Evolutionary conservation across 2,329 filamentous ascomycete genomes (phyloP).

Genomic region (Tolypocladium inflatum): DNA sequence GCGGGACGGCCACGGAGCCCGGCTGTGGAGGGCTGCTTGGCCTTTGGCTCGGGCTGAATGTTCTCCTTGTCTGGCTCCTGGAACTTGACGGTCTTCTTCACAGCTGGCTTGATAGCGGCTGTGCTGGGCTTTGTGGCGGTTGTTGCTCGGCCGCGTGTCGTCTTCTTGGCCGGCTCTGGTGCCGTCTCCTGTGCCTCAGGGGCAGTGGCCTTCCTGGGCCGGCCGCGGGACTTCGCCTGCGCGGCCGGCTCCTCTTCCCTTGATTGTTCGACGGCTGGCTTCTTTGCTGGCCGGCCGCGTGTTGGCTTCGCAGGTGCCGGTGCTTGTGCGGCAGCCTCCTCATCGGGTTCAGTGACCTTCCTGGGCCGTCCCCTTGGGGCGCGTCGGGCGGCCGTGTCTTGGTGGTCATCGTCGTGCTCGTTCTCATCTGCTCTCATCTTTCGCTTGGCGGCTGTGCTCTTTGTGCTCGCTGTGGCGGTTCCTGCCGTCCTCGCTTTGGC

Average conservation of each 20-base stretch:
- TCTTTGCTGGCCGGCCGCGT: slow-evolving; percentile 18
- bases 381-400: slow-evolving; percentile 22
- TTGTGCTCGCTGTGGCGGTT: slow-evolving; percentile 20
- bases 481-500: slow-evolving; percentile 34
- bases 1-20: slow-evolving; percentile 34
- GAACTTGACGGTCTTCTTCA: slow-evolving; percentile 55
- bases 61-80: slow-evolving; percentile 59
- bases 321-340: slow-evolving; percentile 5
- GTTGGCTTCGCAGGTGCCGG: slow-evolving; percentile 14
- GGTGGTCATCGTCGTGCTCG: slow-evolving; percentile 29
- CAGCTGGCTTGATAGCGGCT: slow-evolving; percentile 29
- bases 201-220: slow-evolving; percentile 29
- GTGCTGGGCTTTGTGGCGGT: slow-evolving; percentile 20
- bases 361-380: slow-evolving; percentile 31
- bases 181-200: slow-evolving; percentile 10
- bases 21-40: slow-evolving; percentile 22
- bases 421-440: slow-evolving; percentile 48
- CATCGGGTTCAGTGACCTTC: slow-evolving; percentile 25
- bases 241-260: slow-evolving; percentile 15
- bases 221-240: slow-evolving; percentile 27
- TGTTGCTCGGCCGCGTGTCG: slow-evolving; percentile 15
- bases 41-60: slow-evolving; percentile 31
- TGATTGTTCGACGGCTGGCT: slow-evolving; percentile 13
- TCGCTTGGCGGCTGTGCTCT: slow-evolving; percentile 28
- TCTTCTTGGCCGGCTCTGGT: slow-evolving; percentile 19